Evolutionary conservation across 495 filamentous ascomycete species (phyloP), one percentile per base, ranked within the genome.

Genomic region (Elaphomyces granulatus): DNA sequence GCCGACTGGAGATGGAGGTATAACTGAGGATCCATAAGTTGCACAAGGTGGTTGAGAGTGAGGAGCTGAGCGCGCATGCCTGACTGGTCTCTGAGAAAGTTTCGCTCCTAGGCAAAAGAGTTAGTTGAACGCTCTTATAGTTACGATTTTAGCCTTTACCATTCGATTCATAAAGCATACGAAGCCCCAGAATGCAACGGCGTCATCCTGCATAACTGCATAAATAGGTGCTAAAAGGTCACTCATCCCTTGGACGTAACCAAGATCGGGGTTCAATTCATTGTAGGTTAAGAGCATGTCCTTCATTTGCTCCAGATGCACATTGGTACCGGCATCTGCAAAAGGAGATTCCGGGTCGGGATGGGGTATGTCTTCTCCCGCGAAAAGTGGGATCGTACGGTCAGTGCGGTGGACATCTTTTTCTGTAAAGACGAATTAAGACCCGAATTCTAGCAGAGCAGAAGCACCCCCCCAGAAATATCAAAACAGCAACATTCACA

Each of bases 211-310:
- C 63, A 93, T 77, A 8, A 98, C 84, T 1, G 90, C 88, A 50
- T 98, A 98, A 32, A 98, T 83, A 4, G 90, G 90, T 0, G 92
- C 86, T 2, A 98, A 76, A 0, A 98, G 75, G 56, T 98, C 90
- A 20, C 84, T 93, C 90, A 98, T 98, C 36, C 90, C 90, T 67
- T 98, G 90, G 2, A 98, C 90, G 50, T 98, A 98, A 20, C 90
- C 90, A 1, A 96, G 67, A 32, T 86, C 81, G 20, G 72, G 79
- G 64, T 95, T 96, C 53, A 87, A 90, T 53, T 98, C 92, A 54
- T 96, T 95, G 55, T 98, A 98, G 0, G 90, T 96, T 9, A 98
- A 65, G 3, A 98, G 79, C 86, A 98, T 94, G 50, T 98, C 90
- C 59, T 98, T 98, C 75, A 96, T 79, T 56, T 98, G 90, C 52